These are phyloP conservation scores for Litsea cubeba DNA, from an alignment of 164 flowering plant species.

Conservation along the genomic window DNA sequence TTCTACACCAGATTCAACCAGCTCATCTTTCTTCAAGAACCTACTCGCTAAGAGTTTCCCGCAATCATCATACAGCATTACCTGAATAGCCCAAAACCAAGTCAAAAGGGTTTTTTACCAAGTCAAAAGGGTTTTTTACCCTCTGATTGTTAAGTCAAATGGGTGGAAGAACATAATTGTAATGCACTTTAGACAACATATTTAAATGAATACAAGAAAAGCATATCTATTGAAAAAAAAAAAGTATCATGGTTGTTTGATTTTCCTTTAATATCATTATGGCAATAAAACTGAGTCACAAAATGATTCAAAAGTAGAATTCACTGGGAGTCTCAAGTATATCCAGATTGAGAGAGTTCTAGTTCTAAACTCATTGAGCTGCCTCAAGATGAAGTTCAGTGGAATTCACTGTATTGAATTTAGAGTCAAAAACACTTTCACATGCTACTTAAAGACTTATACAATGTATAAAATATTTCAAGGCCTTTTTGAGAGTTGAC, in stretches of 20 bases:
- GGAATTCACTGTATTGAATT: too few species aligned
- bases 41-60: slow-evolving; percentile 54
- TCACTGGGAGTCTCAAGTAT: neutral
- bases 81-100: slow-evolving; percentile 30
- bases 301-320: neutral
- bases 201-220: neutral
- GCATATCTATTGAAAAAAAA: neutral
- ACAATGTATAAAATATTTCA: too few species aligned
- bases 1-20: slow-evolving; percentile 48
- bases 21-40: slow-evolving; percentile 58
- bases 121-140: neutral
- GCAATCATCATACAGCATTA: slow-evolving; percentile 65
- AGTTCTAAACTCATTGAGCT: neutral
- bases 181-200: neutral
- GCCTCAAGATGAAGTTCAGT: too few species aligned
- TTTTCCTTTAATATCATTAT: neutral
- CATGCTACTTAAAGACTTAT: too few species aligned
- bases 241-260: neutral
- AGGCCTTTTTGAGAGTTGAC: too few species aligned
- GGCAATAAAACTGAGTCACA: neutral
- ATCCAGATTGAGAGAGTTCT: neutral
- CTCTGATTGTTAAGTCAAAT: neutral
- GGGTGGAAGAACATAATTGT: neutral
- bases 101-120: neutral
- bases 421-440: too few species aligned